These are phyloP conservation scores for Aquilaria yunnanensis DNA, from an alignment of 345 rosid species.

Conservation along the genomic window DNA sequence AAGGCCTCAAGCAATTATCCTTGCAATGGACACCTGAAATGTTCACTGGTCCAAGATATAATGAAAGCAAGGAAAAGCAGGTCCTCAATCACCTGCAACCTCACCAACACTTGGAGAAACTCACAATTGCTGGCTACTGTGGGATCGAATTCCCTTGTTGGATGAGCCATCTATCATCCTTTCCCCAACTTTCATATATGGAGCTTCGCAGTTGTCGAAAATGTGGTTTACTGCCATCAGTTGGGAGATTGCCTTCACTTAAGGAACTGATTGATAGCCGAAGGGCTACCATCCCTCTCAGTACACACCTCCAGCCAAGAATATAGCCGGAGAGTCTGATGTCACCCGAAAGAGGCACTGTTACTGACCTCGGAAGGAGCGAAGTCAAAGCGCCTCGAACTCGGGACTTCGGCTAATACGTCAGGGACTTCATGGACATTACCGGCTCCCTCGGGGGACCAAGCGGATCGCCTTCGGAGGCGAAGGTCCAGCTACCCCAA, in stretches of 20 bases:
- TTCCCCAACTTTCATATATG: not conserved
- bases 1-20: slow-evolving; percentile 1
- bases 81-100: slow-evolving; percentile 7
- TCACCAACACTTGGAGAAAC: not conserved
- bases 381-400: too few relatives aligned
- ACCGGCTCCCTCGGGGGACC: too few relatives aligned
- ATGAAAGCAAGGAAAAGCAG: not conserved
- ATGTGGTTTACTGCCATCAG: slow-evolving; percentile 4
- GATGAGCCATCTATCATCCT: slow-evolving; percentile 9
- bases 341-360: too few relatives aligned
- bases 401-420: too few relatives aligned
- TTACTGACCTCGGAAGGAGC: too few relatives aligned
- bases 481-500: too few relatives aligned
- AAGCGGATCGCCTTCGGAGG: too few relatives aligned
- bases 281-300: too few relatives aligned
- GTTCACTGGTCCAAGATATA: too few relatives aligned
- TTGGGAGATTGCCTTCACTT: slow-evolving; percentile 13
- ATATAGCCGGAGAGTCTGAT: too few relatives aligned
- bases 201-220: slow-evolving; percentile 2
- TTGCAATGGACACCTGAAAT: slow-evolving; percentile 1
- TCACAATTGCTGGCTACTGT: slow-evolving; percentile 3
- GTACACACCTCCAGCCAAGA: too few relatives aligned
- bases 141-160: slow-evolving; percentile 9
- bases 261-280: not conserved
- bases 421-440: too few relatives aligned